Percentiles rank a stretch among this genome's conserved stretches.
Conservation (phyloP, 768 basidiomycete species). For the Solioccasus polychromus region DNA sequence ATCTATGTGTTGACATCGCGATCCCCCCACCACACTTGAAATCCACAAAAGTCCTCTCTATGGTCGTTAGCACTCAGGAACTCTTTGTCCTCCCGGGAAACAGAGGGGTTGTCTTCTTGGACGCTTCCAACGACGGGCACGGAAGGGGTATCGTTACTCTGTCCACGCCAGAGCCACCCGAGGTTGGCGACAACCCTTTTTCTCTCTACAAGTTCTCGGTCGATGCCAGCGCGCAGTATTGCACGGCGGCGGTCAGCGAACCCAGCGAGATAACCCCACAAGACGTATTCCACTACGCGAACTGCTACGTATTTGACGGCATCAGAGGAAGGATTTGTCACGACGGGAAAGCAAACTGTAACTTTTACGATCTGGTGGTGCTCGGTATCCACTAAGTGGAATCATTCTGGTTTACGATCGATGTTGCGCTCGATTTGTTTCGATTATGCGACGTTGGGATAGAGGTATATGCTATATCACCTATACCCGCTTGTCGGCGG, state of each 20-base stretch:
- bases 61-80: conserved; percentile 11
- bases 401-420: not conserved
- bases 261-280: conserved; percentile 4
- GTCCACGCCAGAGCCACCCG: not conserved
- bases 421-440: not conserved
- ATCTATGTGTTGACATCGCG: conserved; percentile 14
- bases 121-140: conserved; percentile 13
- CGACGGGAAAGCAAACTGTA: not conserved
- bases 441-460: too few species aligned
- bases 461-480: too few species aligned
- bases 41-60: conserved; percentile 6
- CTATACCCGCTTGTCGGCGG: too few species aligned
- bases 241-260: conserved; percentile 13
- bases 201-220: conserved; percentile 19
- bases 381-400: conserved; percentile 6
- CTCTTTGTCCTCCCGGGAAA: conserved; percentile 18
- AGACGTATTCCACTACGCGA: conserved; percentile 4
- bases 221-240: conserved; percentile 17
- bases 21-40: conserved; percentile 4
- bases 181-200: not conserved
- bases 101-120: not conserved
- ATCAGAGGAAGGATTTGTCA: conserved; percentile 20
- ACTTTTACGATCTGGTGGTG: conserved; percentile 12
- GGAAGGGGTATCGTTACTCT: conserved; percentile 17
- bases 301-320: conserved; percentile 14